Base-by-base conservation (phyloP, 2,329 filamentous ascomycete species). In the Fusarium denticulatum region DNA sequence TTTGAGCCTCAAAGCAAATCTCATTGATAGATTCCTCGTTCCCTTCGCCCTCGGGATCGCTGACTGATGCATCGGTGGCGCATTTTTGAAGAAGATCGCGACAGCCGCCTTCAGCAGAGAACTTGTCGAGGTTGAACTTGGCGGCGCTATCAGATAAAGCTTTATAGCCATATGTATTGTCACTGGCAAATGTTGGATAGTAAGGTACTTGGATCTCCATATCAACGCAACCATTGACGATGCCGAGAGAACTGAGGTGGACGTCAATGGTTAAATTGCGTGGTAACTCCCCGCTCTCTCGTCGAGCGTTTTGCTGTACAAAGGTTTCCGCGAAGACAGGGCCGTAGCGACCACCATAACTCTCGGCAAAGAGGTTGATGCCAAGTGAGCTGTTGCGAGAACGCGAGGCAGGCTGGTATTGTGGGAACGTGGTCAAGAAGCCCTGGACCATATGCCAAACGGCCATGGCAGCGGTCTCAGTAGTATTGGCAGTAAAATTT, bases 181-280 rank as follows among this genome's bases (percentile, higher is more conserved):
- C 88, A 64, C 85, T 85, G 15, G 88, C 88, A 79, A 91, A 91
- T 13, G 81, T 78, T 3, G 89, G 86, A 71, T 88, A 90, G 74
- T 82, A 88, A 6, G 88, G 87, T 7, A 84, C 83, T 81, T 94
- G 91, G 2, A 90, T 85, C 36, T 90, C 79, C 73, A 88, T 85
- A 77, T 95, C 93, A 40, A 94, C 84, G 72, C 91, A 89, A 18
- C 92, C 92, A 79, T 94, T 93, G 65, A 94, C 84, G 65, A 95
- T 92, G 28, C 92, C 92, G 0, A 94, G 81, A 1, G 91, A 89
- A 20, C 83, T 84, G 14, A 94, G 83, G 60, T 88, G 86, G 55
- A 93, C 88, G 36, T 89, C 86, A 16, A 92, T 81, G 5, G 88
- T 90, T 40, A 81, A 84, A 67, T 87, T 87, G 24, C 78, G 80